Percentiles rank a stretch among this genome's conserved stretches.
These are phyloP conservation scores for Candida mesenterica DNA, from an alignment of 1,139 yeast genomes.

Conservation along the genomic window DNA sequence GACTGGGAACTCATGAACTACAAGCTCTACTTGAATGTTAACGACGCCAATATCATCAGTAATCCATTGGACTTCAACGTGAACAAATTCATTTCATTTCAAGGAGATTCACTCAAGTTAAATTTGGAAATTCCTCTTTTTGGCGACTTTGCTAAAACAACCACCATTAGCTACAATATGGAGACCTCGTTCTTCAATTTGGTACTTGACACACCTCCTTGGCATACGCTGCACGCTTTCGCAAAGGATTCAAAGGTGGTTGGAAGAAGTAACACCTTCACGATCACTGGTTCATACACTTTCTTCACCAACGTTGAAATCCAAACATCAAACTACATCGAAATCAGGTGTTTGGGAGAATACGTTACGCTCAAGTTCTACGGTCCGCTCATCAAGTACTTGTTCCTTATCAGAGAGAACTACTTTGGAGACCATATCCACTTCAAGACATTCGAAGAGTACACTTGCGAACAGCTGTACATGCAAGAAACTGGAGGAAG, in stretches of 20 bases:
- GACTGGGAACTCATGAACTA: constrained; percentile 60
- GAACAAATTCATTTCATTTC: constrained; percentile 72
- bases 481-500: constrained; percentile 13
- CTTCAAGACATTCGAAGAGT: constrained; percentile 85
- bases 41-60: constrained; percentile 83
- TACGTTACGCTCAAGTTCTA: constrained; percentile 68
- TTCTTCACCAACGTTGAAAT: constrained; percentile 58
- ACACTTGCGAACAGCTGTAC: constrained; percentile 25
- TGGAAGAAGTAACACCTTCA: constrained; percentile 67
- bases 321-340: constrained; percentile 67
- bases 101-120: constrained; percentile 58
- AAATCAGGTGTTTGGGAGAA: constrained; percentile 62
- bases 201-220: constrained; percentile 75
- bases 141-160: constrained; percentile 56
- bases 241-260: constrained; percentile 53
- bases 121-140: constrained; percentile 58
- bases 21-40: constrained; percentile 69
- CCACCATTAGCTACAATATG: constrained; percentile 53
- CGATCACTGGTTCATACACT: constrained; percentile 64
- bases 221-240: constrained; percentile 85
- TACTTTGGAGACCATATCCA: constrained; percentile 86
- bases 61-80: constrained; percentile 83
- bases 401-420: constrained; percentile 79
- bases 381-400: constrained; percentile 75
- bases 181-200: constrained; percentile 62